Evolutionary conservation across 108 stramenopile genomes (phyloP).

Genomic region (Nitzschia sp.): DNA sequence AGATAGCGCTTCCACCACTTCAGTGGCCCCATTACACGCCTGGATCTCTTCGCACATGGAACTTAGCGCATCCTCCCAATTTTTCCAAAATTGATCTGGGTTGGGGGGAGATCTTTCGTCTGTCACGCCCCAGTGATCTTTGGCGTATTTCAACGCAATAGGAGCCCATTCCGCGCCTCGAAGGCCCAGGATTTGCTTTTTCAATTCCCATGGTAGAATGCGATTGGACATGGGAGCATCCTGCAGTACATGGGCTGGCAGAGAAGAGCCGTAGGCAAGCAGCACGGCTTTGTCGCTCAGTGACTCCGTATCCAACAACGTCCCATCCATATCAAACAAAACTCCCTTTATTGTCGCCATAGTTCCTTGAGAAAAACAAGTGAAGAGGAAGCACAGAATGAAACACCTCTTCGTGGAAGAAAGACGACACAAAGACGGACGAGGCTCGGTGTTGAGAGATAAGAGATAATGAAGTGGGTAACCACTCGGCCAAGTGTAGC

Average conservation of each 20-base stretch:
- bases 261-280: conserved; percentile 41
- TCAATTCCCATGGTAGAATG: conserved; percentile 75
- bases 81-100: conserved; percentile 48
- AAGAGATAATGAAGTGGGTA: too few relatives aligned
- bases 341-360: conserved; percentile 53
- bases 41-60: conserved; percentile 58
- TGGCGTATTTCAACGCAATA: conserved; percentile 60
- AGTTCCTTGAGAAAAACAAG: not conserved
- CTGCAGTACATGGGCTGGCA: conserved; percentile 22
- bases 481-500: too few relatives aligned
- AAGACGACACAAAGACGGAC: too few relatives aligned
- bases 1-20: conserved; percentile 50
- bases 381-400: too few relatives aligned
- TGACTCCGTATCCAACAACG: conserved; percentile 78
- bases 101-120: not conserved
- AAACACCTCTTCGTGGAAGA: too few relatives aligned
- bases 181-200: conserved; percentile 65
- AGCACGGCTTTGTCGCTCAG: conserved; percentile 65
- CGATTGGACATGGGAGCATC: conserved; percentile 20
- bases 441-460: too few relatives aligned
- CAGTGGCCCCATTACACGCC: conserved; percentile 63
- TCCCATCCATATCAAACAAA: conserved; percentile 85
- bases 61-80: conserved; percentile 61
- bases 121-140: conserved; percentile 48
- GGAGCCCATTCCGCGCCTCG: conserved; percentile 82